Base-by-base conservation (phyloP, 2,329 filamentous ascomycete species). In the Paecilomyces dactylethromorphus region DNA sequence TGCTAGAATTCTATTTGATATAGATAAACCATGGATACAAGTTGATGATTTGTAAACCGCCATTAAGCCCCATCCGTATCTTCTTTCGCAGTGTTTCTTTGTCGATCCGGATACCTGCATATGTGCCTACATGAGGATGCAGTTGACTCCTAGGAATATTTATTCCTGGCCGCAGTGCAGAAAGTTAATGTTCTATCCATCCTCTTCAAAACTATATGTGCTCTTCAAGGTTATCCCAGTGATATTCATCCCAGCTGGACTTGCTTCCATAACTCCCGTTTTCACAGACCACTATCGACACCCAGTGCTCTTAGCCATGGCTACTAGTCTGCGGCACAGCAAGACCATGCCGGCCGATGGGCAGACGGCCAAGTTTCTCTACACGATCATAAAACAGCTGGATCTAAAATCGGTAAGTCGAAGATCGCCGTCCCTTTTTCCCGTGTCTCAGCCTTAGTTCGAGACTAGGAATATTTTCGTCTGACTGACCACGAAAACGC, bases 381-480 rank as follows among this genome's bases (percentile, higher is more conserved):
- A 82, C 66, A 76, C 79, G 22, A 83, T 84, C 56, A 71, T 84
- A 63, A 82, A 81, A 62, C 82, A 84, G 63, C 72, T 83, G 55
- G 80, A 82, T 62, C 68, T 84, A 32, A 82, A 81, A 69, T 74
- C 76, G 53, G 80, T 81, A 67, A 62, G 76, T 62, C 18, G 31
- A 62, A 62, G 59, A 62, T 53, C 51, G 35, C 35, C 7, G 55
- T 39, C 49, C 33, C 33, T 56, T 56, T 63, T 63, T 61, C 60
- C 55, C 24, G 56, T 35, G 29, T 1, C 0, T 32, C 10, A 6
- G 24, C n/a, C 51, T 57, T 5, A 55, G 31, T 13, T 24, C 21
- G 21, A 13, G 12, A 53, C 21, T 26, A 18, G 21, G 29, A 21
- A 13, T 18, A 8, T 24, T 53, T 6, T n/a, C 8, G 26, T 53